Percentiles rank a stretch among this genome's conserved stretches.
Evolutionary conservation across 2,329 filamentous ascomycete genomes (phyloP).

Genomic region (Malbranchea zuffiana): DNA sequence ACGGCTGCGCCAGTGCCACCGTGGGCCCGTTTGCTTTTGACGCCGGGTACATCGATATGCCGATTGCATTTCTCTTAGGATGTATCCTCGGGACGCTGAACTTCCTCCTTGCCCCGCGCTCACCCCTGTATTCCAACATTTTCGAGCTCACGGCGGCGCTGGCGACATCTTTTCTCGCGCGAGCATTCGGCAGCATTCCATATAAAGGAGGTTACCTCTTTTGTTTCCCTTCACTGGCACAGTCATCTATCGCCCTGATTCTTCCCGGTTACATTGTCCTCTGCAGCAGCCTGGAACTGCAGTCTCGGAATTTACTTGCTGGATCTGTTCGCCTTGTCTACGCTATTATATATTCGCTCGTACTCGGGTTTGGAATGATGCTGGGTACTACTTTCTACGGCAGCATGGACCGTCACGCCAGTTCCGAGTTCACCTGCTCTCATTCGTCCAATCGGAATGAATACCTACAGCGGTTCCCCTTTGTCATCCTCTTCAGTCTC

Average conservation of each 20-base stretch:
- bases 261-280: constrained; percentile 57
- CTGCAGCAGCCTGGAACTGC: constrained; percentile 53
- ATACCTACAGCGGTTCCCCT: constrained; percentile 51
- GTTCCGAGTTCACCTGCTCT: constrained; percentile 37
- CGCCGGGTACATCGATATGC: constrained; percentile 65
- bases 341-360: constrained; percentile 61
- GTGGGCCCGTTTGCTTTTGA: constrained; percentile 74
- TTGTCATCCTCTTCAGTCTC: constrained; percentile 62
- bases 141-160: constrained; percentile 55
- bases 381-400: constrained; percentile 55
- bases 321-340: constrained; percentile 66
- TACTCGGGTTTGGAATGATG: constrained; percentile 62
- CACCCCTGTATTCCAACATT: constrained; percentile 55
- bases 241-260: constrained; percentile 65
- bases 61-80: constrained; percentile 64
- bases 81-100: constrained; percentile 64
- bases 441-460: constrained; percentile 38
- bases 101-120: constrained; percentile 61
- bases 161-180: constrained; percentile 56
- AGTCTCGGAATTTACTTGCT: constrained; percentile 57
- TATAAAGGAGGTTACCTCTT: constrained; percentile 41
- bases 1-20: constrained; percentile 62
- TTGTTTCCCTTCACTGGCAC: constrained; percentile 60
- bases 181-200: constrained; percentile 57
- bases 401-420: constrained; percentile 46